A percentile compares a stretch with the other conserved stretches of the same genome.
Conservation (phyloP, 768 basidiomycete species). For the Mycena capillaripes region DNA sequence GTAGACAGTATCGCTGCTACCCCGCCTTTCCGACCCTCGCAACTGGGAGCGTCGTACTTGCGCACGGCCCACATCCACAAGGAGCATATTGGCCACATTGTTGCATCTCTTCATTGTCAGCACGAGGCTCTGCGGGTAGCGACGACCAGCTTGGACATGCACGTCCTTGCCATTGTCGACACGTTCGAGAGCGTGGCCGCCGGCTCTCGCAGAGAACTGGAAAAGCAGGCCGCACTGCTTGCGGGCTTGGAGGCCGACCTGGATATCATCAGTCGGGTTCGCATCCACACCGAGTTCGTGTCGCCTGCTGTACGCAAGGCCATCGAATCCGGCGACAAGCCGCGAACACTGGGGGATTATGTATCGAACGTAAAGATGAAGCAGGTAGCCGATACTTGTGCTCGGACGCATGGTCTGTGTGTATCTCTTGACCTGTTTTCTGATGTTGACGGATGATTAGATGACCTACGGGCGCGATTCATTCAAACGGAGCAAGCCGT, state of each 20-base stretch:
- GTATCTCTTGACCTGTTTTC: background rate
- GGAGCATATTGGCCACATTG: constrained; percentile 67
- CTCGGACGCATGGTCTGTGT: constrained; percentile 74
- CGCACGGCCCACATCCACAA: constrained; percentile 75
- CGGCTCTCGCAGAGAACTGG: constrained; percentile 73
- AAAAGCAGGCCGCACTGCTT: constrained; percentile 75
- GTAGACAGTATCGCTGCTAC: constrained; percentile 75
- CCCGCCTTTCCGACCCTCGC: constrained; percentile 78
- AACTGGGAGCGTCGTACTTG: constrained; percentile 76
- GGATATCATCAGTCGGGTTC: constrained; percentile 75
- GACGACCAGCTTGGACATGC: constrained; percentile 77
- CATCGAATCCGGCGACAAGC: constrained; percentile 78
- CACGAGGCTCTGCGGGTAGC: constrained; percentile 81
- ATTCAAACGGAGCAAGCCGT: constrained; percentile 68
- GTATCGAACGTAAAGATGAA: constrained; percentile 85
- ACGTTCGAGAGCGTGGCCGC: constrained; percentile 74
- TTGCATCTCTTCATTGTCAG: constrained; percentile 72
- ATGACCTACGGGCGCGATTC: constrained; percentile 71
- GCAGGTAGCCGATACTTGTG: constrained; percentile 81
- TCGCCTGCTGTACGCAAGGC: constrained; percentile 75
- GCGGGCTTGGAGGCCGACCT: constrained; percentile 78
- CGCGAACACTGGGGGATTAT: constrained; percentile 83
- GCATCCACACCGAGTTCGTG: constrained; percentile 83
- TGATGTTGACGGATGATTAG: constrained; percentile 49
- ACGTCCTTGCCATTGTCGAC: constrained; percentile 78